Base-by-base conservation (phyloP, 2,329 filamentous ascomycete genomes). In the Calonectria pseudoturangicola region DNA sequence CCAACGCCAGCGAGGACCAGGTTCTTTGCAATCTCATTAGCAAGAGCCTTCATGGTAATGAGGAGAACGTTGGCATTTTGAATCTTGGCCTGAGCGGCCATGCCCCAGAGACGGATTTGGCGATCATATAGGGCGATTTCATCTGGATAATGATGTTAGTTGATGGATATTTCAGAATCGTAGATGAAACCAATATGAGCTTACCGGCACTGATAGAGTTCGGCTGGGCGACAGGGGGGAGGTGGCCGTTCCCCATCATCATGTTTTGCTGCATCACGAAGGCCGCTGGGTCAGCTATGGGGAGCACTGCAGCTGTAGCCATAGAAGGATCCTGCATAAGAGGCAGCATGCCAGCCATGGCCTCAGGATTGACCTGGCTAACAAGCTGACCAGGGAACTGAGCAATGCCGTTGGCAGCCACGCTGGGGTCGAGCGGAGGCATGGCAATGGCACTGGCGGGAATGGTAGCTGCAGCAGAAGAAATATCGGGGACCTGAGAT, bases 91-190 rank as follows among this genome's bases (percentile, higher is more conserved):
- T 99, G 97, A 8, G 97, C 97, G 80, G 97, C 93, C 81, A 98
- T 94, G 51, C 97, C 97, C 97, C 97, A 99, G 36, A 99, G 92
- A 67, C 97, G 93, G 80, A 99, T 98, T 84, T 99, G 97, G 63
- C 97, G 93, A 85, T 99, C 97, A 83, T 99, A 99, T 7, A 98
- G 92, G 16, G 96, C 97, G 81, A 98, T 98, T 82, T 99, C 97
- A 84, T 98, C 97, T 95, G 75, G 15, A 28, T 15, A 50, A 27
- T 1, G 27, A 30, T 64, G 70, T 78, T 70, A 77, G 76, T 30
- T 50, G 65, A 50, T 25, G 62, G 66, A 33, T 41, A 4, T 27
- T 12, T 16, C 1, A 25, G 27, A 18, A 43, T 43, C 33, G 18
- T 60, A 36, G 60, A 39, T 30, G 25, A 45, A 65, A 8, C 43